Percentiles rank a stretch among this genome's conserved stretches.
These are phyloP conservation scores for Atalantia buxifolia DNA, from an alignment of 345 rosid genomes.

Conservation along the genomic window DNA sequence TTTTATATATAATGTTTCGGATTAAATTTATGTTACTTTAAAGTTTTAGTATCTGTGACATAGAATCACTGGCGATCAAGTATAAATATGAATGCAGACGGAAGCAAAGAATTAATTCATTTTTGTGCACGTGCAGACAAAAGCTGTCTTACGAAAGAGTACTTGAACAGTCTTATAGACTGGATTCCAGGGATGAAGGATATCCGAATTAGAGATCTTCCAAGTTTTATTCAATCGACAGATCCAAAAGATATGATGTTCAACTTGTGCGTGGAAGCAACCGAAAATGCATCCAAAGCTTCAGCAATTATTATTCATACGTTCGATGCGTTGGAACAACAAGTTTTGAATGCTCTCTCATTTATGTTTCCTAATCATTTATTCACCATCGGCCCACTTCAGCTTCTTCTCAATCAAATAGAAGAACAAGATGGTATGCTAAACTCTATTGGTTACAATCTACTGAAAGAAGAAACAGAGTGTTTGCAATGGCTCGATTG, in stretches of 20 bases:
- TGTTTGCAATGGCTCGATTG: slow-evolving; percentile 9
- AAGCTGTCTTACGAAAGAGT: background rate
- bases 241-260: background rate
- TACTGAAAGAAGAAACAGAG: slow-evolving; percentile 11
- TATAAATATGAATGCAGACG: background rate
- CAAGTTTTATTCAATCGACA: background rate
- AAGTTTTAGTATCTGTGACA: too few species aligned
- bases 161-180: background rate
- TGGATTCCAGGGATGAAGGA: background rate
- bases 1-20: too few species aligned
- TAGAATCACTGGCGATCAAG: background rate
- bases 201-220: slow-evolving; percentile 1
- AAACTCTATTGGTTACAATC: background rate
- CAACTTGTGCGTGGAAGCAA: background rate
- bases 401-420: background rate
- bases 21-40: background rate
- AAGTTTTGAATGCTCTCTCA: background rate
- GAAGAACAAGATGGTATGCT: background rate
- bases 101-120: background rate
- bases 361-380: background rate
- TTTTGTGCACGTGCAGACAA: background rate
- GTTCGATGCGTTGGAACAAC: background rate
- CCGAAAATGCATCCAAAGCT: background rate
- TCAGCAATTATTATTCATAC: background rate
- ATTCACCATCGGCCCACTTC: background rate